Percentiles rank a stretch among this genome's conserved stretches.
phyloP scores from a whole-genome alignment of 2,329 filamentous ascomycete genomes.

The Uncinocarpus reesii region DNA sequence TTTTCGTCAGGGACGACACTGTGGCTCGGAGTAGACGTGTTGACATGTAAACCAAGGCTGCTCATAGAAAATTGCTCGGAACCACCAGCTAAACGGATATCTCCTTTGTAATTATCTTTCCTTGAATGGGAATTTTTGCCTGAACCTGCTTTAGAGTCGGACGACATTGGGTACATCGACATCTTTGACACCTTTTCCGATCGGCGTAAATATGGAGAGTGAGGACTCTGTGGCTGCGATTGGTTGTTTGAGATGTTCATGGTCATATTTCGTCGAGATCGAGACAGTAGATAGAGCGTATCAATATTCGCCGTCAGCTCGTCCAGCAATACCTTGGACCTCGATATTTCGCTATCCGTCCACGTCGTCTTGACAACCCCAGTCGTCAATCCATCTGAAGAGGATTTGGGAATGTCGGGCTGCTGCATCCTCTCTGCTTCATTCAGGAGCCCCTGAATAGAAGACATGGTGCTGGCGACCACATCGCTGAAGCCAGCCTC shows the following conservation, averaged over 20 bases:
- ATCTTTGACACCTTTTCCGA: constrained; percentile 20
- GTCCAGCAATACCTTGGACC: constrained; percentile 49
- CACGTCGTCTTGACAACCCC: constrained; percentile 34
- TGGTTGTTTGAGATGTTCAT: constrained; percentile 30
- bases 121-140: background rate
- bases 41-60: constrained; percentile 7
- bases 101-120: background rate
- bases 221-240: background rate
- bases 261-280: constrained; percentile 42
- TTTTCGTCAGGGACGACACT: constrained; percentile 26
- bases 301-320: constrained; percentile 55
- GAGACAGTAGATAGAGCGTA: constrained; percentile 53
- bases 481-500: constrained; percentile 54
- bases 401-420: constrained; percentile 28
- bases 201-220: constrained; percentile 3
- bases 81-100: background rate
- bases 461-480: constrained; percentile 53
- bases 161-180: constrained; percentile 17
- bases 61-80: constrained; percentile 13
- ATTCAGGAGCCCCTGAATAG: constrained; percentile 53
- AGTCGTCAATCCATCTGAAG: constrained; percentile 28
- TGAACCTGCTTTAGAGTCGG: background rate
- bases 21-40: constrained; percentile 16
- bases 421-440: constrained; percentile 51
- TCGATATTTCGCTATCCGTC: constrained; percentile 43